phyloP scores from a whole-genome alignment of 169 alveolate species.

The Cytauxzoon felis region DNA sequence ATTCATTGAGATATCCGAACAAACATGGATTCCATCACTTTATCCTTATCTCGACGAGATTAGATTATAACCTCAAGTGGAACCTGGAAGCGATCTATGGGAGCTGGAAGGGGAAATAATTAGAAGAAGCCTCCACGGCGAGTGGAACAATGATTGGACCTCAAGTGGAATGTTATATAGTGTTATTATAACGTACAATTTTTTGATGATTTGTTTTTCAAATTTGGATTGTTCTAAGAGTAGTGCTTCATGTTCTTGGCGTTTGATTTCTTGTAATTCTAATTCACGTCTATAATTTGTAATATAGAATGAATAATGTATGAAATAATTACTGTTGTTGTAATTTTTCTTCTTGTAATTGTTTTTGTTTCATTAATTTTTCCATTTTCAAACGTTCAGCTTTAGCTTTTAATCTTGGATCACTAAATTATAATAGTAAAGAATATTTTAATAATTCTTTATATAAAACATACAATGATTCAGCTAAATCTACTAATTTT shows the following conservation, averaged over 20 bases:
- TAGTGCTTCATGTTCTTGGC: slow-evolving; percentile 17
- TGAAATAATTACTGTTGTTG: slow-evolving; percentile 36
- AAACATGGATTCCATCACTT: too few relatives aligned
- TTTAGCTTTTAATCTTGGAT: slow-evolving; percentile 64
- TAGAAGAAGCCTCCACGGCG: too few relatives aligned
- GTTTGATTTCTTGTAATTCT: slow-evolving; percentile 37
- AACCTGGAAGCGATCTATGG: too few relatives aligned
- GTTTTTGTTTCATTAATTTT: slow-evolving; percentile 32
- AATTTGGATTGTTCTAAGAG: slow-evolving; percentile 32
- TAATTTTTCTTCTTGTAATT: slow-evolving; percentile 29
- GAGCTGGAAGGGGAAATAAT: too few relatives aligned
- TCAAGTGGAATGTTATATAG: too few relatives aligned
- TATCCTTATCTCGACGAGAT: too few relatives aligned
- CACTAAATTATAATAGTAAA: slow-evolving; percentile 67
- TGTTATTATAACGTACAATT: too few relatives aligned
- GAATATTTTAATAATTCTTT: slow-evolving; percentile 65
- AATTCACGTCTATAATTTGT: neutral
- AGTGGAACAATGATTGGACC: too few relatives aligned
- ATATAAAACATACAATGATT: slow-evolving; percentile 81
- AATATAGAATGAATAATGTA: neutral
- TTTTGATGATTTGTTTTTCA: slow-evolving; percentile 60
- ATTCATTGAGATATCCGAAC: too few relatives aligned
- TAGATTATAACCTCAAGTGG: too few relatives aligned
- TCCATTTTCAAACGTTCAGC: slow-evolving; percentile 67
- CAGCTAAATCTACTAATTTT: slow-evolving; percentile 85